Percentiles rank a stretch among this genome's conserved stretches.
Conservation (phyloP, 169 alveolate genomes). For the Perkinsus chesapeaki region DNA sequence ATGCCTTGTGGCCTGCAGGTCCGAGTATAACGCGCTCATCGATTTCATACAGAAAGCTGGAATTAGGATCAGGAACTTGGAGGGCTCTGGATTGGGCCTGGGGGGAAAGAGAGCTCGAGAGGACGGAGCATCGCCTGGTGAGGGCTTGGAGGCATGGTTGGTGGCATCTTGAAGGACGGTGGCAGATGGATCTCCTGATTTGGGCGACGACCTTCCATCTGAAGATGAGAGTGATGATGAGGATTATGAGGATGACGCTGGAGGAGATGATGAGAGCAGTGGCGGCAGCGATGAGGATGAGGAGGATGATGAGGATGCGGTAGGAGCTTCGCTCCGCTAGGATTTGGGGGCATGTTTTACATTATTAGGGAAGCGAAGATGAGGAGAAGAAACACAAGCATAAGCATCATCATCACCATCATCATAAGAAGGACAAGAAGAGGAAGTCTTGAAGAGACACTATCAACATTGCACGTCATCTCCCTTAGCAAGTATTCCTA, state of each 20-base stretch:
- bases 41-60: slow-evolving; percentile 54
- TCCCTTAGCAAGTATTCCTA: no score
- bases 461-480: neutral
- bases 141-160: slow-evolving; percentile 24
- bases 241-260: slow-evolving; percentile 29
- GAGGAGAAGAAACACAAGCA: neutral
- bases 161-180: slow-evolving; percentile 36
- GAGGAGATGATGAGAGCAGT: slow-evolving; percentile 34
- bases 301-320: slow-evolving; percentile 13
- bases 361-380: neutral
- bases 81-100: neutral
- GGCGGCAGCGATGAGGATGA: slow-evolving; percentile 48
- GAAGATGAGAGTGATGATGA: slow-evolving; percentile 41
- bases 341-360: neutral
- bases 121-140: slow-evolving; percentile 19
- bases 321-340: neutral
- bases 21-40: slow-evolving; percentile 51
- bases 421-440: neutral
- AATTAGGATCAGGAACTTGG: slow-evolving; percentile 44
- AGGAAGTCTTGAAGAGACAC: neutral
- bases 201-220: slow-evolving; percentile 44
- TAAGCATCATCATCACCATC: neutral
- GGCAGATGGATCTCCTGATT: slow-evolving; percentile 24
- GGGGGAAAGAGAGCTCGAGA: neutral
- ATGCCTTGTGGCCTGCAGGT: slow-evolving; percentile 31